Evolutionary conservation across 2,329 filamentous ascomycete species (phyloP), one percentile per base, ranked within the genome.

Genomic region (Colletotrichum horii): DNA sequence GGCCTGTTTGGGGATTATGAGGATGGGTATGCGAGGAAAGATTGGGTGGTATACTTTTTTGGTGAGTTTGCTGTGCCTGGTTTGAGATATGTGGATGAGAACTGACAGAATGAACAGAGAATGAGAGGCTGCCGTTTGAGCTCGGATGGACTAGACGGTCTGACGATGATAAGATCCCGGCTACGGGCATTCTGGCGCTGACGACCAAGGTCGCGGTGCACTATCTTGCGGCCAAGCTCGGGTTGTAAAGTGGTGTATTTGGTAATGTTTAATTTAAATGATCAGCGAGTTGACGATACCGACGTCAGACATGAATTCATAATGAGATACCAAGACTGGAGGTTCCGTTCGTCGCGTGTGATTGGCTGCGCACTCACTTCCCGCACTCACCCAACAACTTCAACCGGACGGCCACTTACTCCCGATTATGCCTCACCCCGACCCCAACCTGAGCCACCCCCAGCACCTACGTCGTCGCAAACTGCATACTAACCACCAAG

Each of bases 11-110:
- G 78, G 19, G 64, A 76, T n/a, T 69, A 62, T 19, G 70, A 73
- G 24, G 72, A 78, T 2, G 79, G 76, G 16, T 69, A 78, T n/a
- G 77, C 79, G 8, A 65, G 72, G 34, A 66, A 60, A 28, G 56
- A 66, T 16, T 79, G 76, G 76, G 71, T 78, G 8, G 74, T 69
- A 24, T 73, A 70, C 52, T 66, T 78, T n/a, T 75, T 79, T 34
- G 58, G 70, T 68, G 30, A 61, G 74, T 32, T 64, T 19, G 11
- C 8, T 15, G 14, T 12, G 15, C 19, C 16, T 15, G 22, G 9
- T 19, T 6, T 36, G 34, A 26, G n/a, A 64, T 19, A 8, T 24
- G 19, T 30, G n/a, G n/a, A n/a, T n/a, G 55, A 30, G 26, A 36
- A 22, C 11, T 24, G 15, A 30, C 66, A 34, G 19, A 22, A 16